phyloP scores from a whole-genome alignment of 2,329 filamentous ascomycete genomes.

The Rutstroemia sp. region DNA sequence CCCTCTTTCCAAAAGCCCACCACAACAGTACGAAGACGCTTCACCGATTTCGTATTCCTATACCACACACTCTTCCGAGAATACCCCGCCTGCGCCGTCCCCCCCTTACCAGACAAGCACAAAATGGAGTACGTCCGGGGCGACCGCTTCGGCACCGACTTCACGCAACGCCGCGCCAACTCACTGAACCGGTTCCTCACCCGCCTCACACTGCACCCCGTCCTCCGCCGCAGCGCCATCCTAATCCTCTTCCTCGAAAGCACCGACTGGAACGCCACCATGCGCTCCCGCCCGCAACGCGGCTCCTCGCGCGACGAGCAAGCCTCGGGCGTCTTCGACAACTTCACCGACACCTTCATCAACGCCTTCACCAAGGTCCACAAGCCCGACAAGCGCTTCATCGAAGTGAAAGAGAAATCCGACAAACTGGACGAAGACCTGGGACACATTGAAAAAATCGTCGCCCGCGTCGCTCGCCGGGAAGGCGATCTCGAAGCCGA shows the following conservation, averaged over 20 bases:
- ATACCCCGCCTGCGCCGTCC: constrained; percentile 86
- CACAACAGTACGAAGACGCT: constrained; percentile 77
- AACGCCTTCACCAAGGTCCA: constrained; percentile 96
- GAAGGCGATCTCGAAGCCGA: constrained; percentile 84
- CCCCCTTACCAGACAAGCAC: constrained; percentile 94
- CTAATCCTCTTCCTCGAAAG: constrained; percentile 88
- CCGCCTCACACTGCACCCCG: constrained; percentile 79
- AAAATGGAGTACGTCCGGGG: constrained; percentile 98
- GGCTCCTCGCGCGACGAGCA: constrained; percentile 46
- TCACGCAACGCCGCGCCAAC: constrained; percentile 80
- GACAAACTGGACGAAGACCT: constrained; percentile 94
- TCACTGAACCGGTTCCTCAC: constrained; percentile 87
- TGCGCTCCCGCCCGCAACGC: constrained; percentile 69
- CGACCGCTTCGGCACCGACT: constrained; percentile 89
- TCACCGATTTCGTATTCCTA: constrained; percentile 96
- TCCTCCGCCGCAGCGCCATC: constrained; percentile 74
- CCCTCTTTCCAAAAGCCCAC: constrained; percentile 80
- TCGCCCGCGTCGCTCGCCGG: constrained; percentile 79
- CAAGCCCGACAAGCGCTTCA: constrained; percentile 89
- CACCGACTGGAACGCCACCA: constrained; percentile 92
- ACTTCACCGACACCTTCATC: constrained; percentile 91
- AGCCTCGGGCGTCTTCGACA: constrained; percentile 76
- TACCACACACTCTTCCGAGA: constrained; percentile 84
- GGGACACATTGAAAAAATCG: constrained; percentile 89
- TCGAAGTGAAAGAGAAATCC: constrained; percentile 85